phyloP scores from a whole-genome alignment of 768 basidiomycete genomes.

The Mycena chlorophos region DNA sequence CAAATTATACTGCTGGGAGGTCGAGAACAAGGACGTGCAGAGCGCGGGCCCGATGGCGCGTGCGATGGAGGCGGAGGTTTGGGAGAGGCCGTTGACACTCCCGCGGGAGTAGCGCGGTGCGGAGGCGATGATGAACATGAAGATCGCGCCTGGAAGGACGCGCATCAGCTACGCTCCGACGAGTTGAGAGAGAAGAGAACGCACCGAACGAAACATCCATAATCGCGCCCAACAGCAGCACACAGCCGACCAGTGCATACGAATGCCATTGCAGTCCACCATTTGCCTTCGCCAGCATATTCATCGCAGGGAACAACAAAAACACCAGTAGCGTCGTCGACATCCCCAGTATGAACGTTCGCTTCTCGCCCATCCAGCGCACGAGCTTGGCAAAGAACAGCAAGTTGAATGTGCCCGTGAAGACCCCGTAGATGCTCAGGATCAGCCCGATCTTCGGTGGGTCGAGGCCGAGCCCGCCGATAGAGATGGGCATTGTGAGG shows the following conservation, averaged over 20 bases:
- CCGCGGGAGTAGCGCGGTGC: conserved; percentile 52
- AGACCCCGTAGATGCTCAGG: conserved; percentile 57
- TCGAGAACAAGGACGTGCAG: conserved; percentile 53
- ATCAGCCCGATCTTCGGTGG: conserved; percentile 67
- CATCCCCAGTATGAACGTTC: conserved; percentile 55
- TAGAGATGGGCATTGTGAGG: conserved; percentile 62
- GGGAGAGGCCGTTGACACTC: conserved; percentile 51
- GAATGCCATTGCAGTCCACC: not conserved
- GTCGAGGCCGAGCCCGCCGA: conserved; percentile 71
- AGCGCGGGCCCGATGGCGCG: conserved; percentile 52
- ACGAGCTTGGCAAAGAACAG: conserved; percentile 66
- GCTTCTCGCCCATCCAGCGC: conserved; percentile 64
- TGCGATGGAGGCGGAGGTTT: conserved; percentile 44
- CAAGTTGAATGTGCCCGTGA: conserved; percentile 67
- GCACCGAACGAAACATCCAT: conserved; percentile 28
- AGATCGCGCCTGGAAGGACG: conserved; percentile 53
- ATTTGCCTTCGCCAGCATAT: conserved; percentile 45
- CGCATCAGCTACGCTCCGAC: too few species aligned
- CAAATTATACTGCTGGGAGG: conserved; percentile 48
- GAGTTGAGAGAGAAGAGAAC: too few species aligned
- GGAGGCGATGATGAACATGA: conserved; percentile 52
- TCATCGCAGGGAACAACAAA: conserved; percentile 61
- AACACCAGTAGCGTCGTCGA: conserved; percentile 54
- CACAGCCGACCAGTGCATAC: conserved; percentile 16
- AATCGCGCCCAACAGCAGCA: conserved; percentile 24